These are phyloP conservation scores for Trametes maxima DNA, from an alignment of 768 basidiomycete species.

Conservation along the genomic window DNA sequence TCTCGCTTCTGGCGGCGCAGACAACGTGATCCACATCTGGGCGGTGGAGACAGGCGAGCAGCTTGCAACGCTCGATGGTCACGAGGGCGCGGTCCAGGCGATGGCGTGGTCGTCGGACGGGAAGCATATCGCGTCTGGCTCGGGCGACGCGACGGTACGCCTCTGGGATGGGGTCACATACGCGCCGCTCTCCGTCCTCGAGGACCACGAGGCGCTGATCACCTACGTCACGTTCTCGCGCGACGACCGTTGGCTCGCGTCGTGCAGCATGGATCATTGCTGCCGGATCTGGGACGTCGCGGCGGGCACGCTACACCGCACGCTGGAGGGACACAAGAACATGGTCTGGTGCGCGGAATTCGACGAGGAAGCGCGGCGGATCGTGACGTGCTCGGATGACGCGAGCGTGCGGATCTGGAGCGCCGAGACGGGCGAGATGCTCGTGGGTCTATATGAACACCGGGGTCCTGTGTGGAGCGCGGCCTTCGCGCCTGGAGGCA, in stretches of 20 bases:
- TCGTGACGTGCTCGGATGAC: slow-evolving; percentile 21
- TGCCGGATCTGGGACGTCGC: slow-evolving; percentile 39
- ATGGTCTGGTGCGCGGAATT: slow-evolving; percentile 36
- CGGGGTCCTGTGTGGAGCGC: slow-evolving; percentile 8
- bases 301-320: slow-evolving; percentile 35
- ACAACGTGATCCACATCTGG: slow-evolving; percentile 9
- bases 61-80: slow-evolving; percentile 12
- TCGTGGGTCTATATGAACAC: slow-evolving; percentile 5
- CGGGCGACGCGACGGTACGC: slow-evolving; percentile 44
- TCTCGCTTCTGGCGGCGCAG: slow-evolving; percentile 16
- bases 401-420: slow-evolving; percentile 19
- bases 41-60: not conserved
- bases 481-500: slow-evolving; percentile 15
- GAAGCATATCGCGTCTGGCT: slow-evolving; percentile 43
- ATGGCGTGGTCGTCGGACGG: slow-evolving; percentile 20
- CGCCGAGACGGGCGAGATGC: slow-evolving; percentile 11
- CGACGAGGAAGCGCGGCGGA: slow-evolving; percentile 5
- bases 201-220: slow-evolving; percentile 13
- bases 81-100: not conserved
- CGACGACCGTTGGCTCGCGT: slow-evolving; percentile 13
- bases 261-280: slow-evolving; percentile 2
- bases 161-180: slow-evolving; percentile 19
- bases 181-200: not conserved
- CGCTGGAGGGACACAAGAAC: slow-evolving; percentile 18
- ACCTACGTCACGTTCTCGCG: slow-evolving; percentile 17